Conservation (phyloP, 805 yeast genomes). For the Candida ficus region DNA sequence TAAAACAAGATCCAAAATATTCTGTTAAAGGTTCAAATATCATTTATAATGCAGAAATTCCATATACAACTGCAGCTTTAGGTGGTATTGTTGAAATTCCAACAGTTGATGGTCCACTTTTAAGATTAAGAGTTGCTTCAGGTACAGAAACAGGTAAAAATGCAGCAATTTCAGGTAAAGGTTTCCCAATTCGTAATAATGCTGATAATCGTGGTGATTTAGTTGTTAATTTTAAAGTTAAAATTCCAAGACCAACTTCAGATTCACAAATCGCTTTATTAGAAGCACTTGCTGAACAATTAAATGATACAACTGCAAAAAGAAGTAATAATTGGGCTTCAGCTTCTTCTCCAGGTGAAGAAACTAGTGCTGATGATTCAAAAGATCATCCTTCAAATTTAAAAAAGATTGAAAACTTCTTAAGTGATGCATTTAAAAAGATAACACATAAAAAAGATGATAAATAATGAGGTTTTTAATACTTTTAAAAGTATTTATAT, state of each 20-base stretch:
- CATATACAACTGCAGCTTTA: slow-evolving; percentile 93
- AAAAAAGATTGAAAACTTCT: slow-evolving; percentile 47
- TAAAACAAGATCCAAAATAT: slow-evolving; percentile 69
- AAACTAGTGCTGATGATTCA: background rate
- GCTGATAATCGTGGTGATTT: slow-evolving; percentile 69
- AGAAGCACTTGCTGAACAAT: slow-evolving; percentile 92
- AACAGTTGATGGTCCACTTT: slow-evolving; percentile 72
- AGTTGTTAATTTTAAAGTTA: slow-evolving; percentile 67
- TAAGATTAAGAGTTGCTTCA: slow-evolving; percentile 74
- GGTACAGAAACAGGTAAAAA: slow-evolving; percentile 78
- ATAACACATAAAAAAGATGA: slow-evolving; percentile 15
- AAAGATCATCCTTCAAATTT: slow-evolving; percentile 39
- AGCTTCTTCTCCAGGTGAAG: background rate
- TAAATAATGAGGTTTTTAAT: background rate
- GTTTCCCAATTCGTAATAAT: slow-evolving; percentile 64
- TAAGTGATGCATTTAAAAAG: slow-evolving; percentile 46
- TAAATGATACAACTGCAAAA: slow-evolving; percentile 74
- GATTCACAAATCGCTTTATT: slow-evolving; percentile 84
- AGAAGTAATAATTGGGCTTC: slow-evolving; percentile 35
- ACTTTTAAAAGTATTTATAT: background rate
- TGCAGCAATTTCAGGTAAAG: slow-evolving; percentile 77
- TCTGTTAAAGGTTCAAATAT: slow-evolving; percentile 63
- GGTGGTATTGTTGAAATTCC: slow-evolving; percentile 94
- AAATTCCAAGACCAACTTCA: slow-evolving; percentile 67
- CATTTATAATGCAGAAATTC: slow-evolving; percentile 58